These are phyloP conservation scores for Apiospora malaysiana DNA, from an alignment of 2,329 filamentous ascomycete genomes.

Conservation along the genomic window DNA sequence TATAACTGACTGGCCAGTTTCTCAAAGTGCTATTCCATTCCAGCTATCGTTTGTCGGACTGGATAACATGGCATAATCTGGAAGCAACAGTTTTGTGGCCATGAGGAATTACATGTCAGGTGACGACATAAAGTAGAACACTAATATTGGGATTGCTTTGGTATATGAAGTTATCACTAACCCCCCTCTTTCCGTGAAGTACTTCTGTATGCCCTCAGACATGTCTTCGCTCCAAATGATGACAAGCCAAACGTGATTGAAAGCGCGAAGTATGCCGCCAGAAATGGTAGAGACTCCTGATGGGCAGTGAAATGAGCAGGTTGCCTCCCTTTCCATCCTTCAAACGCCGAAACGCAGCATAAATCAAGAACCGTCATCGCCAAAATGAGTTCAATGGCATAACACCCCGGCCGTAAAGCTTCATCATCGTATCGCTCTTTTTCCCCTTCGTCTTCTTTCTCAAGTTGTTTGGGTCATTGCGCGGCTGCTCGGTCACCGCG, in stretches of 20 bases:
- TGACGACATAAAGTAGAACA: background rate
- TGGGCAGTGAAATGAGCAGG: background rate
- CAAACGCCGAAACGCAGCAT: slow-evolving; percentile 12
- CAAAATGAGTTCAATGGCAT: background rate
- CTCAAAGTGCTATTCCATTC: too few relatives aligned
- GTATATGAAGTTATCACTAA: background rate
- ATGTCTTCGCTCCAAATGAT: background rate
- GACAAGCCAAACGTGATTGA: background rate
- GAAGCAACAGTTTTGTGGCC: too few relatives aligned
- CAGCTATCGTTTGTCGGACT: too few relatives aligned
- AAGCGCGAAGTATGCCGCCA: background rate
- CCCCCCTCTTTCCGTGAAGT: background rate
- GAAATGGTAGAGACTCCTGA: background rate
- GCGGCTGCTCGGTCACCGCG: slow-evolving; percentile 46
- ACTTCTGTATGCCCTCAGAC: background rate
- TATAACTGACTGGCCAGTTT: too few relatives aligned
- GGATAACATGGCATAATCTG: too few relatives aligned
- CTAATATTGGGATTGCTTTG: slow-evolving; percentile 5
- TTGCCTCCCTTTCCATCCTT: background rate
- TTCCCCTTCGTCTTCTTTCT: background rate
- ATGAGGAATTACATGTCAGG: too few relatives aligned
- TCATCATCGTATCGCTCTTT: background rate
- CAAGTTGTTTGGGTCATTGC: background rate
- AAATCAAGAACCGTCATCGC: slow-evolving; percentile 1
- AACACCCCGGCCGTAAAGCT: background rate